Evolutionary conservation across 257 asterid species (phyloP).

Genomic region (Osmanthus fragrans): DNA sequence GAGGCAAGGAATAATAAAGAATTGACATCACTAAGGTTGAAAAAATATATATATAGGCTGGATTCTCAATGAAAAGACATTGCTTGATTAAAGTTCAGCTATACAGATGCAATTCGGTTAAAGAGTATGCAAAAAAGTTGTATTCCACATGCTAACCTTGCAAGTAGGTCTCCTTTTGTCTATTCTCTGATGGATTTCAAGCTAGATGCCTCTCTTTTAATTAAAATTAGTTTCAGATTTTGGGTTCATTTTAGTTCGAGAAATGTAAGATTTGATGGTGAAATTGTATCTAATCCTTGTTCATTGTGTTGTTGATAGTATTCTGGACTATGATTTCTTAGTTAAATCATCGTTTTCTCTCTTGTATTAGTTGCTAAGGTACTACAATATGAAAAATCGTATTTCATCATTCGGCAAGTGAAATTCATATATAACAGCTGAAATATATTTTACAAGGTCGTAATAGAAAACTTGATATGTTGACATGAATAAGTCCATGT

Average conservation of each 20-base stretch:
- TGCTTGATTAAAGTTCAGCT: background rate
- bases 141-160: background rate
- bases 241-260: background rate
- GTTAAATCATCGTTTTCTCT: too few species aligned
- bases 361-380: background rate
- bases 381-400: too few species aligned
- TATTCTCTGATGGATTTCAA: background rate
- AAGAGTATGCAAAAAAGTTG: background rate
- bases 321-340: background rate
- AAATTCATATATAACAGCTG: background rate
- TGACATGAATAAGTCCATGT: too few species aligned
- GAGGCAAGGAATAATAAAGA: background rate
- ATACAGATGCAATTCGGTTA: background rate
- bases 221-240: background rate
- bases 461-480: too few species aligned
- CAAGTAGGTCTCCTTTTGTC: background rate
- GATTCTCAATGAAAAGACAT: too few species aligned
- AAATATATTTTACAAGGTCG: background rate
- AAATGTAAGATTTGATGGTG: background rate
- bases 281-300: background rate
- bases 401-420: too few species aligned
- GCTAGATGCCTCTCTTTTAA: background rate
- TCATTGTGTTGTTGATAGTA: background rate
- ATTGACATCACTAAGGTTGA: background rate
- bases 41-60: too few species aligned